Percentiles rank a stretch among this genome's conserved stretches.
Evolutionary conservation across 2,329 filamentous ascomycete genomes (phyloP).

Genomic region (Aspergillus ibericus): DNA sequence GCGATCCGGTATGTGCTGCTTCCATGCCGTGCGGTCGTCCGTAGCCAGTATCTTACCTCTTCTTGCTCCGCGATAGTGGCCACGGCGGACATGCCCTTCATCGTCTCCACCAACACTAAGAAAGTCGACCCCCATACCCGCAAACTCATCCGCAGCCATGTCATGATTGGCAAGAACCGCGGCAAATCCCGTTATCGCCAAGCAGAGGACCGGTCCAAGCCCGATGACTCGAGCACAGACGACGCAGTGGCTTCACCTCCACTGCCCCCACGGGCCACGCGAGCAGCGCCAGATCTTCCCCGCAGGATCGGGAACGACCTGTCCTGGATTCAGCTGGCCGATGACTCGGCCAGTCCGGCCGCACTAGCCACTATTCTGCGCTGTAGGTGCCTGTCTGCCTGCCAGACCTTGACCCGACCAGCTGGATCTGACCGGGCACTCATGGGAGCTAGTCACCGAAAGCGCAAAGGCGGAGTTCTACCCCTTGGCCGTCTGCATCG

Average conservation of each 20-base stretch:
- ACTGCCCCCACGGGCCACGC: background rate
- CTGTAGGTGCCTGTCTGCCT: background rate
- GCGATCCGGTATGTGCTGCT: background rate
- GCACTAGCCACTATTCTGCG: background rate
- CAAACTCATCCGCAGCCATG: conserved; percentile 43
- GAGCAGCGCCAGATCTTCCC: background rate
- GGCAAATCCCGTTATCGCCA: conserved; percentile 23
- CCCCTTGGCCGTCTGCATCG: background rate
- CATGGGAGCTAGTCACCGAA: background rate
- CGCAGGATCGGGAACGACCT: background rate
- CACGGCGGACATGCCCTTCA: conserved; percentile 1
- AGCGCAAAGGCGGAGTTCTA: background rate
- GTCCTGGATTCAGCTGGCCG: background rate
- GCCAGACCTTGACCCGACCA: background rate
- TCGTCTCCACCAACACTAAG: background rate
- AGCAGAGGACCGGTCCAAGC: background rate
- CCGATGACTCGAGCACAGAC: background rate
- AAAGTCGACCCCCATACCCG: conserved; percentile 33
- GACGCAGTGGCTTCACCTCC: background rate
- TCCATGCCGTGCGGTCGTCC: background rate
- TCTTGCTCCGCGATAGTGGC: background rate
- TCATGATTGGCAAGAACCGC: conserved; percentile 47
- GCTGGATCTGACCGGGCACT: background rate
- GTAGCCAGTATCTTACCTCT: background rate
- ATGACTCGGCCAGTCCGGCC: background rate